Evolutionary conservation across 2,329 filamentous ascomycete species (phyloP).

Genomic region (Pseudonectria foliicola): DNA sequence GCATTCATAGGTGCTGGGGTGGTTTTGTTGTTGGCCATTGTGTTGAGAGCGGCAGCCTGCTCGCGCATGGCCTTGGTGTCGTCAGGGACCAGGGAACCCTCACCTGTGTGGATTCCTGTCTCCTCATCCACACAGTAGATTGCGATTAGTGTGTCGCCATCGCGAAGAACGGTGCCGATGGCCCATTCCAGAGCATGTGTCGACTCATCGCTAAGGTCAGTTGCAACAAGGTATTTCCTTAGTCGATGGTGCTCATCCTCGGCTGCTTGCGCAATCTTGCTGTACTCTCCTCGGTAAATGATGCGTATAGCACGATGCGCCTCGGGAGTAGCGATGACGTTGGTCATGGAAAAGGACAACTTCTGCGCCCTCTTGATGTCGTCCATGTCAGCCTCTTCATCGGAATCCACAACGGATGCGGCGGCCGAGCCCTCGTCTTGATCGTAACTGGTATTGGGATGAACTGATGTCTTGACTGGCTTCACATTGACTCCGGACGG

Average conservation of each 20-base stretch:
- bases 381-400: constrained; percentile 75
- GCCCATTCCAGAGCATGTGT: constrained; percentile 96
- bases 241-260: constrained; percentile 72
- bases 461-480: constrained; percentile 52
- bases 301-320: constrained; percentile 80
- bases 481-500: constrained; percentile 56
- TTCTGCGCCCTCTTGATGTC: constrained; percentile 87
- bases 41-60: constrained; percentile 64
- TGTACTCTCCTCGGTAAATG: constrained; percentile 82
- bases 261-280: constrained; percentile 66
- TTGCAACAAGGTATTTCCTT: constrained; percentile 91
- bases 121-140: constrained; percentile 95
- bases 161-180: constrained; percentile 86
- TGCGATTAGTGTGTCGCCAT: constrained; percentile 88
- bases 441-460: constrained; percentile 82
- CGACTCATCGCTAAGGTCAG: constrained; percentile 88
- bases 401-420: constrained; percentile 64
- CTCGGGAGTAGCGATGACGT: constrained; percentile 67
- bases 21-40: constrained; percentile 43
- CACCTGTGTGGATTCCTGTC: constrained; percentile 44
- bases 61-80: constrained; percentile 70
- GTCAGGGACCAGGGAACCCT: constrained; percentile 56
- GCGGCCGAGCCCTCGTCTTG: constrained; percentile 49
- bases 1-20: constrained; percentile 24
- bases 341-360: constrained; percentile 71